These are phyloP conservation scores for Starmerella bombi DNA, from an alignment of 805 yeast species.

Conservation along the genomic window DNA sequence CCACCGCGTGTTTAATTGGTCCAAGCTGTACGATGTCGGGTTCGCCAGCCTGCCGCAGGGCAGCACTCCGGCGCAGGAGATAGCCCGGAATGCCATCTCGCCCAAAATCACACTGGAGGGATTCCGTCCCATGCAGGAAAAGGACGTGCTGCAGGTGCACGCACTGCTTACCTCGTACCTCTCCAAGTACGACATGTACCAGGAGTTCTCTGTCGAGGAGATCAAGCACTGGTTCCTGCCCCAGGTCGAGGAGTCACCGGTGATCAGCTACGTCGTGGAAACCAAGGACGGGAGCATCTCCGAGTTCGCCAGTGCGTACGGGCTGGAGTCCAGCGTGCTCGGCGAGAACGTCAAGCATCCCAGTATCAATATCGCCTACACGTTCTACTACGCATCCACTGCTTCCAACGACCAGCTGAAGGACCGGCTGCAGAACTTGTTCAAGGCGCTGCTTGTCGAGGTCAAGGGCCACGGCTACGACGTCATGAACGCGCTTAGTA, in stretches of 20 bases:
- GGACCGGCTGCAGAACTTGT: conserved; percentile 46
- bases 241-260: conserved; percentile 12
- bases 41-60: conserved; percentile 67
- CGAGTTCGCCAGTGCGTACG: conserved; percentile 81
- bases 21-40: conserved; percentile 76
- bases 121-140: conserved; percentile 41
- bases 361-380: conserved; percentile 71
- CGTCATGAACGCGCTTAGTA: conserved; percentile 84
- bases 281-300: conserved; percentile 44
- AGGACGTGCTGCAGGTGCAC: conserved; percentile 54
- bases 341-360: conserved; percentile 41
- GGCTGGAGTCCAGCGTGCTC: conserved; percentile 76
- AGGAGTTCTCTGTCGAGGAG: conserved; percentile 54
- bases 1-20: conserved; percentile 91
- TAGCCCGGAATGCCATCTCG: conserved; percentile 47
- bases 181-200: conserved; percentile 56
- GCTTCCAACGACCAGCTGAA: conserved; percentile 37
- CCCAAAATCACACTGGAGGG: conserved; percentile 38
- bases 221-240: conserved; percentile 64
- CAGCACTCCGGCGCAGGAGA: conserved; percentile 54
- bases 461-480: conserved; percentile 61
- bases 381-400: conserved; percentile 79
- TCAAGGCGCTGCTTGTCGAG: conserved; percentile 62
- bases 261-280: conserved; percentile 63
- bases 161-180: conserved; percentile 51